Evolutionary conservation across 306 rosid species (phyloP).

Genomic region (Cicer cuneatum): DNA sequence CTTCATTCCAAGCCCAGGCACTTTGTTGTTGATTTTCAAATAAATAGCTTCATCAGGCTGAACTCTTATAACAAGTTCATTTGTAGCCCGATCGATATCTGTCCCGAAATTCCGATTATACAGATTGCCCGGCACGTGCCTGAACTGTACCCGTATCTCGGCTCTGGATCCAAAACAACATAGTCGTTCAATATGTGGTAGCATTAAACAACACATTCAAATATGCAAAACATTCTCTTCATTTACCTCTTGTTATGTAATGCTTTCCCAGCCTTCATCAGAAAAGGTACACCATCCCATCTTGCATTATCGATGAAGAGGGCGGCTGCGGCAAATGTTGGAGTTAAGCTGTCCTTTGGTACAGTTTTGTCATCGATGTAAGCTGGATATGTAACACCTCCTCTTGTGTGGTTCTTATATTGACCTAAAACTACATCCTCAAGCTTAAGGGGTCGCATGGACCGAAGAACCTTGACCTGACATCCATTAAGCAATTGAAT

Average conservation of each 20-base stretch:
- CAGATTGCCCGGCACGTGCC: conserved; percentile 90
- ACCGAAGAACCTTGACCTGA: conserved; percentile 90
- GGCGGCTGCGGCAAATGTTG: conserved; percentile 94
- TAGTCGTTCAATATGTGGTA: conserved; percentile 1
- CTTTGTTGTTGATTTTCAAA: conserved; percentile 87
- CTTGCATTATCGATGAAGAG: conserved; percentile 90
- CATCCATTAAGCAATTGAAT: conserved; percentile 39
- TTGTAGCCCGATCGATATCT: conserved; percentile 77
- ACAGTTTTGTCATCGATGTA: conserved; percentile 83
- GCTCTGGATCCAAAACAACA: conserved; percentile 61
- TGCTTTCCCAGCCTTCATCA: conserved; percentile 96
- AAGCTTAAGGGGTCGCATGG: conserved; percentile 81
- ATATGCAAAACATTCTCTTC: conserved; percentile 22
- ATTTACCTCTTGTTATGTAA: conserved; percentile 72
- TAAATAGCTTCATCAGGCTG: conserved; percentile 95
- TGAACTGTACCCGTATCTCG: conserved; percentile 92
- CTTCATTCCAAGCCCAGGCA: conserved; percentile 89
- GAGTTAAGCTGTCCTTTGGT: conserved; percentile 84
- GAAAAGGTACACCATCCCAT: conserved; percentile 97
- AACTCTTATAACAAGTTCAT: conserved; percentile 89
- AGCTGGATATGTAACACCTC: conserved; percentile 76
- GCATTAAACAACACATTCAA: not conserved
- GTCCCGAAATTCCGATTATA: conserved; percentile 77
- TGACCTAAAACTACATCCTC: conserved; percentile 73
- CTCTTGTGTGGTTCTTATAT: conserved; percentile 84